These are phyloP conservation scores for Cornus suecica DNA, from an alignment of 148 eudicot species.

Conservation along the genomic window DNA sequence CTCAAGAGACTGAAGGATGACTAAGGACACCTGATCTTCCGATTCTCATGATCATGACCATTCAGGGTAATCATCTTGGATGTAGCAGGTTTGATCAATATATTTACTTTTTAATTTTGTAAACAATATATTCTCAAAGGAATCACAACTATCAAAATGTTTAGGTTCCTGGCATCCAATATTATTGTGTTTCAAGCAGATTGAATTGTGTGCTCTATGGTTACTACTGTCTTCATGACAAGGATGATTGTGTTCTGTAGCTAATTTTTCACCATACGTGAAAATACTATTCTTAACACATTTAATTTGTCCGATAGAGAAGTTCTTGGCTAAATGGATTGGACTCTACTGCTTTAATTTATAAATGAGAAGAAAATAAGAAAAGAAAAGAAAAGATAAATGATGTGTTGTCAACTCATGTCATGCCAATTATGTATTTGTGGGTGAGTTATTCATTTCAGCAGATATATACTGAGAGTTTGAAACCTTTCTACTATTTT, in stretches of 20 bases:
- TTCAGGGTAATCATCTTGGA: not conserved
- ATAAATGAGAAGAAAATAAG: no score
- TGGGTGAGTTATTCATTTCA: no score
- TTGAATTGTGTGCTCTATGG: not conserved
- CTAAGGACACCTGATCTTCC: not conserved
- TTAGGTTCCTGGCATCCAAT: not conserved
- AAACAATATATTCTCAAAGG: not conserved
- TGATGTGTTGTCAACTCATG: no score
- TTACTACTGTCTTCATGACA: not conserved
- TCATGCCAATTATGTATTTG: no score
- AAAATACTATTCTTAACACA: not conserved
- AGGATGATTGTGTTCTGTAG: not conserved
- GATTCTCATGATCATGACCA: not conserved
- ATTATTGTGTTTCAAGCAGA: not conserved
- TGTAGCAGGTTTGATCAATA: not conserved
- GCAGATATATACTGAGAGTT: no score
- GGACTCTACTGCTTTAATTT: no score
- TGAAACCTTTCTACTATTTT: no score
- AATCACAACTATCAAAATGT: not conserved
- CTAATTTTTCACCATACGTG: not conserved
- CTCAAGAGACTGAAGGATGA: slow-evolving; percentile 20
- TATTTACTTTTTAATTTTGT: no score
- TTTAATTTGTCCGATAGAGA: not conserved
- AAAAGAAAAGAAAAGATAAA: no score
- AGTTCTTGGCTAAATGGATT: no score